Percentiles rank a stretch among this genome's conserved stretches.
phyloP scores from a whole-genome alignment of 129 eudicot genomes.

The Lactuca saligna region DNA sequence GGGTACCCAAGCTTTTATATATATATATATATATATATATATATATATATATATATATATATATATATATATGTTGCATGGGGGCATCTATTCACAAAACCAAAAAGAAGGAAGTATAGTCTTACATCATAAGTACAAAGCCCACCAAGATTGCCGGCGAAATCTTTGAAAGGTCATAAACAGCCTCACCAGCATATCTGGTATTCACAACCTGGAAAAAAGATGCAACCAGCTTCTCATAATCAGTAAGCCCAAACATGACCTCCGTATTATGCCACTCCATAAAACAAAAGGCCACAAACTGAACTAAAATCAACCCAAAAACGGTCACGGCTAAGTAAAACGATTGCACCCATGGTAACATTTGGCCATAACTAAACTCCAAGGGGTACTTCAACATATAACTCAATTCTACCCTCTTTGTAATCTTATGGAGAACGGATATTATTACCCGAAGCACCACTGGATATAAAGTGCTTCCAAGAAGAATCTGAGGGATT shows the following conservation, averaged over 20 bases:
- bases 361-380: slow-evolving; percentile 34
- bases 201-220: slow-evolving; percentile 49
- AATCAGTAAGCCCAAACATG: slow-evolving; percentile 27
- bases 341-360: slow-evolving; percentile 13
- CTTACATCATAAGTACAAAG: slow-evolving; percentile 51
- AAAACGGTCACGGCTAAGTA: slow-evolving; percentile 24
- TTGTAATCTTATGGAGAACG: slow-evolving; percentile 26
- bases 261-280: slow-evolving; percentile 44
- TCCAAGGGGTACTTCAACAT: slow-evolving; percentile 35
- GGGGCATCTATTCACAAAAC: no score
- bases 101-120: background rate
- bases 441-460: slow-evolving; percentile 31
- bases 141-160: slow-evolving; percentile 47
- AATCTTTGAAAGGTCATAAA: slow-evolving; percentile 47
- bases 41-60: no score
- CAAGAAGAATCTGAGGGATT: slow-evolving; percentile 47
- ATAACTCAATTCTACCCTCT: slow-evolving; percentile 41
- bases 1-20: no score
- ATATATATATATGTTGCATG: no score
- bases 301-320: slow-evolving; percentile 39
- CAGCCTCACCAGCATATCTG: slow-evolving; percentile 52
- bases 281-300: slow-evolving; percentile 32
- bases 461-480: slow-evolving; percentile 53
- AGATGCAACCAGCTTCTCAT: slow-evolving; percentile 37
- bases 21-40: no score